Evolutionary conservation across 345 rosid species (phyloP), one percentile per base, ranked within the genome.

Genomic region (Corchorus capsularis): DNA sequence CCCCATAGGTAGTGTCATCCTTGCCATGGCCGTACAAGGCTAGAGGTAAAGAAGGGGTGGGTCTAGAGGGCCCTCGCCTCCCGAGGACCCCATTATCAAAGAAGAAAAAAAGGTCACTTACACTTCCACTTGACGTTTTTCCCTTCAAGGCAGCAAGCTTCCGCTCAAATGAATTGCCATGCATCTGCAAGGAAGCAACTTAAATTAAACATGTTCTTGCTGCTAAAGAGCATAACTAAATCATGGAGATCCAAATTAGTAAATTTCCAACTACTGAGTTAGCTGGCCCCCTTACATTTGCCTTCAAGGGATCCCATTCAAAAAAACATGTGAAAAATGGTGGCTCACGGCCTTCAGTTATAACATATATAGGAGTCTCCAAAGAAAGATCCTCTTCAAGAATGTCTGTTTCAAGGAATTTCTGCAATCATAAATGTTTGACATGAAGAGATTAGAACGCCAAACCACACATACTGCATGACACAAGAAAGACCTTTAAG

Each of bases 101-200:
- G 27, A 47, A 67, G 49, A 27, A 62, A 63, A 17, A 19, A 67
- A 16, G 76, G 57, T 72, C 53, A 79, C 91, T 80, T 84, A 86
- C 98, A 59, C 84, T 87, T 45, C 77, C 72, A 74, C 34, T 73
- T 79, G 83, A 75, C 43, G 78, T 76, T 71, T 83, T 84, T 73
- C 90, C 94, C 80, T 90, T 92, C 70, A 93, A 75, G 74, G 84
- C 74, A 68, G 97, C 87, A 57, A 94, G 97, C 86, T 90, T 94
- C 85, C 95, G 80, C 81, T 94, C 93, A 85, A 90, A 94, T 47
- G 98, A 94, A 86, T 94, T 94, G 45, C 98, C 97, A 68, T 78
- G 91, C 93, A 90, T 82, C 97, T 92, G 80, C 80, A 82, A 77
- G 20, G 41, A 63, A 62, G 75, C 64, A 76, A 70, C 53, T 68